phyloP scores from a whole-genome alignment of 2,329 filamentous ascomycete species.

The Parastagonospora nodorum region DNA sequence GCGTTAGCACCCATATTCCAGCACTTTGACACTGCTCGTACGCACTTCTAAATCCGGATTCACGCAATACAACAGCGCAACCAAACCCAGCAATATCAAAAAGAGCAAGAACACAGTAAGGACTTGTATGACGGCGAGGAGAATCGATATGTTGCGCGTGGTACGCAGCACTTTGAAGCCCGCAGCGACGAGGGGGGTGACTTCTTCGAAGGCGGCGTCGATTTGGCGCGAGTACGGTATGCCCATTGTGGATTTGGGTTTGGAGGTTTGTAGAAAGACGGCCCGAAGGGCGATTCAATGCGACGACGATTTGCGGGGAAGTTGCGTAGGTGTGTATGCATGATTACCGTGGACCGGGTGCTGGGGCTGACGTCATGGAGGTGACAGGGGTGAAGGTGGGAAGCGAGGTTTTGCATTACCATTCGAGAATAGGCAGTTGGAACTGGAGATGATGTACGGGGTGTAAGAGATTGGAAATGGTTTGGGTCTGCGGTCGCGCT shows the following conservation, averaged over 20 bases:
- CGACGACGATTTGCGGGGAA: background rate
- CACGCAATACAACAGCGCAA: constrained; percentile 51
- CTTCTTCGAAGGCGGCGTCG: constrained; percentile 58
- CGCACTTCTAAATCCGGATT: constrained; percentile 54
- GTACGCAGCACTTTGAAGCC: constrained; percentile 57
- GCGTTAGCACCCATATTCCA: background rate
- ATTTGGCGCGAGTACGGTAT: constrained; percentile 60
- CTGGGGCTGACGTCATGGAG: constrained; percentile 25
- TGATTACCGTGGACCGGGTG: constrained; percentile 4
- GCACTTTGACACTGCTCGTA: background rate
- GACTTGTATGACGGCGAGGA: constrained; percentile 55
- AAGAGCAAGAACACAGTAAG: constrained; percentile 50
- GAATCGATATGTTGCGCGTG: constrained; percentile 56
- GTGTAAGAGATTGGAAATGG: no score
- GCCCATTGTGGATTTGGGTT: constrained; percentile 48
- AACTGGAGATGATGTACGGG: no score
- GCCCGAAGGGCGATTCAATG: background rate
- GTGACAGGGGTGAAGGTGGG: constrained; percentile 12
- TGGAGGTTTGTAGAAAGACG: background rate
- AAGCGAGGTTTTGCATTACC: background rate
- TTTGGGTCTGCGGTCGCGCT: no score
- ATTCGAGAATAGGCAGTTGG: background rate
- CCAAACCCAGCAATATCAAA: constrained; percentile 46
- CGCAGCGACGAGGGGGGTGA: constrained; percentile 57
- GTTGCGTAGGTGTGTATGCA: background rate